Evolutionary conservation across 75 land plant species (phyloP).

Genomic region (Sequoiadendron giganteum): DNA sequence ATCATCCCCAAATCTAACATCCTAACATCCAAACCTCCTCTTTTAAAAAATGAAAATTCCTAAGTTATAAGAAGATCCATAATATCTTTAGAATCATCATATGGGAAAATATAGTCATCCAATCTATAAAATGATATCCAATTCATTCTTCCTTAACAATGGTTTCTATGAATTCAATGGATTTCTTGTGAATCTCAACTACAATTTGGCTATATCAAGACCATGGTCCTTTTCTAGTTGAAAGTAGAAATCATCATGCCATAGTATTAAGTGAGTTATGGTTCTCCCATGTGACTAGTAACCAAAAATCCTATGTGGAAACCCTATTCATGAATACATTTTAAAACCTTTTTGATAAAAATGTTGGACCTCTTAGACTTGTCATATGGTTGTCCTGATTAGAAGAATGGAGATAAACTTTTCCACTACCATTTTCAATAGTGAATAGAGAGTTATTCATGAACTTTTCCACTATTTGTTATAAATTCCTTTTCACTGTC

Average conservation of each 20-base stretch:
- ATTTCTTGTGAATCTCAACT: constrained; percentile 29
- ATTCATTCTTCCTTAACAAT: constrained; percentile 28
- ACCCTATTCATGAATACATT: too few relatives aligned
- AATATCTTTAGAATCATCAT: constrained; percentile 25
- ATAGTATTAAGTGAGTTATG: constrained; percentile 36
- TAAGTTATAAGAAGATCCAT: constrained; percentile 12
- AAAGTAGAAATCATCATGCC: constrained; percentile 40
- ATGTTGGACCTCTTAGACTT: too few relatives aligned
- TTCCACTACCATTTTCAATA: too few relatives aligned
- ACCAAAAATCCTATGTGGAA: too few relatives aligned
- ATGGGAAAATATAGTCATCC: constrained; percentile 41
- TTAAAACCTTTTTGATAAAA: too few relatives aligned
- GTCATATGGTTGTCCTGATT: too few relatives aligned
- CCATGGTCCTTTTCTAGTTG: constrained; percentile 28
- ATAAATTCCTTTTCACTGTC: too few relatives aligned
- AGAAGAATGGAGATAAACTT: too few relatives aligned
- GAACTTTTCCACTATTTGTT: too few relatives aligned
- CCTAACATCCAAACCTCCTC: constrained; percentile 18
- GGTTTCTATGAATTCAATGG: constrained; percentile 28
- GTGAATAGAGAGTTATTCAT: too few relatives aligned
- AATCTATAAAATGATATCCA: constrained; percentile 29
- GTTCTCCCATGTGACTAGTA: constrained; percentile 16
- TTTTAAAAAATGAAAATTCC: constrained; percentile 32
- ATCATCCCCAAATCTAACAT: constrained; percentile 30
- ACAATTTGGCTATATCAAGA: constrained; percentile 15